These are phyloP conservation scores for Backusella mclennaniae DNA, from an alignment of 192 early-diverging fungal genomes.

Conservation along the genomic window DNA sequence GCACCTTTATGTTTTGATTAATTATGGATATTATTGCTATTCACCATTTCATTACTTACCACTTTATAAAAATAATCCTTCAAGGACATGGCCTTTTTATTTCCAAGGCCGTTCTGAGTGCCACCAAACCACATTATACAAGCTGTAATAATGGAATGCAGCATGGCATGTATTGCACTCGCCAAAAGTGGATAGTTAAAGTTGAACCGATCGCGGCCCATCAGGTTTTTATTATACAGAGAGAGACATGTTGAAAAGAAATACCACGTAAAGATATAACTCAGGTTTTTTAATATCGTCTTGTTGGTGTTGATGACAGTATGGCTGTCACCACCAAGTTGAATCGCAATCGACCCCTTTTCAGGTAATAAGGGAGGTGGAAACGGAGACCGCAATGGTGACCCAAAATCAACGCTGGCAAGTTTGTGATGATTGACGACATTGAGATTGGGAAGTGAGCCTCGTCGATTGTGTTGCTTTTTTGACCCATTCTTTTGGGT, in stretches of 20 bases:
- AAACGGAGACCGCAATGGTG: neutral
- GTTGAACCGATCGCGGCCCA: constrained; percentile 70
- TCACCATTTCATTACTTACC: constrained; percentile 18
- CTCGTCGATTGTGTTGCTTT: neutral
- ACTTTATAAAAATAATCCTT: constrained; percentile 35
- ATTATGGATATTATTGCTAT: neutral
- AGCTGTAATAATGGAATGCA: constrained; percentile 68
- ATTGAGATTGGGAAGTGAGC: neutral
- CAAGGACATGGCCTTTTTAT: constrained; percentile 21
- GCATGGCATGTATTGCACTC: constrained; percentile 69
- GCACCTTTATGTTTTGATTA: constrained; percentile 21
- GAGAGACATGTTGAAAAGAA: constrained; percentile 70
- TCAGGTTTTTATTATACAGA: constrained; percentile 85
- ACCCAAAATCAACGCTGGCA: neutral
- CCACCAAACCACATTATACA: constrained; percentile 47
- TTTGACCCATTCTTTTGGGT: neutral
- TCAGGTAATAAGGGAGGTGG: neutral
- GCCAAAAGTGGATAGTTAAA: constrained; percentile 78
- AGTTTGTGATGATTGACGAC: neutral
- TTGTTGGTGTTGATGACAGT: neutral
- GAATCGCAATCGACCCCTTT: neutral
- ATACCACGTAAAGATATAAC: constrained; percentile 68
- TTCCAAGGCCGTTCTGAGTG: neutral
- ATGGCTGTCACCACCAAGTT: neutral
- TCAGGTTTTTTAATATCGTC: constrained; percentile 30